Percentiles rank a stretch among this genome's conserved stretches.
phyloP scores from a whole-genome alignment of 768 basidiomycete species.

The Termitomyces sp. region DNA sequence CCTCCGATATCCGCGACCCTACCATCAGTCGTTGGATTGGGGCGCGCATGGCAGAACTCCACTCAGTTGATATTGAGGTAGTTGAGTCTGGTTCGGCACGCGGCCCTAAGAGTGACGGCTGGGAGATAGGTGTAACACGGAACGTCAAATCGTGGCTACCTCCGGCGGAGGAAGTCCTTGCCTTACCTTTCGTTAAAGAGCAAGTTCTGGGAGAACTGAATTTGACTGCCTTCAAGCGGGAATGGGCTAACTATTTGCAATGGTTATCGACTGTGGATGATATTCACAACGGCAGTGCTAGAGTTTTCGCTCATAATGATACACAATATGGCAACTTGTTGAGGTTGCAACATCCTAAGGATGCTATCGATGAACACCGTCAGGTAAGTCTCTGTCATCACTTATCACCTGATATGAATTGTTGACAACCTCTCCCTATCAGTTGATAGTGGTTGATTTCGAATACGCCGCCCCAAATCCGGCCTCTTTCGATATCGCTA shows the following conservation, averaged over 20 bases:
- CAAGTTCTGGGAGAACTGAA: constrained; percentile 50
- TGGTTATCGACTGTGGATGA: constrained; percentile 67
- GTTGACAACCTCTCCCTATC: constrained; percentile 4
- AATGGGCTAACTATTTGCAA: constrained; percentile 63
- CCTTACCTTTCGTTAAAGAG: constrained; percentile 45
- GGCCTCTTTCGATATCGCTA: constrained; percentile 92
- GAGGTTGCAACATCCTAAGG: constrained; percentile 51
- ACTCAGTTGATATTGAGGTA: constrained; percentile 78
- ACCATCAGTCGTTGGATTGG: constrained; percentile 81
- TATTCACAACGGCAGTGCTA: constrained; percentile 49
- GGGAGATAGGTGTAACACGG: constrained; percentile 56
- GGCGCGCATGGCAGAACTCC: constrained; percentile 93
- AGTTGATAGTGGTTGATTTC: constrained; percentile 97
- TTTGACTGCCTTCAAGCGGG: constrained; percentile 53
- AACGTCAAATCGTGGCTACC: constrained; percentile 71
- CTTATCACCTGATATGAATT: neutral
- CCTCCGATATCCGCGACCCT: constrained; percentile 73
- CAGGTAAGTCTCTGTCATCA: constrained; percentile 42
- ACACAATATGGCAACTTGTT: constrained; percentile 94
- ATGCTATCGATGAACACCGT: constrained; percentile 65
- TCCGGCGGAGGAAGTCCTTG: constrained; percentile 70
- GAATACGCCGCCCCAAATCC: constrained; percentile 95
- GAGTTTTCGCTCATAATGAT: constrained; percentile 91
- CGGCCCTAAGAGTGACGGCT: constrained; percentile 36
- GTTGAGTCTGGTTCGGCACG: constrained; percentile 44